These are phyloP conservation scores for Coemansia sp. DNA, from an alignment of 192 early-diverging fungal species.

Conservation along the genomic window DNA sequence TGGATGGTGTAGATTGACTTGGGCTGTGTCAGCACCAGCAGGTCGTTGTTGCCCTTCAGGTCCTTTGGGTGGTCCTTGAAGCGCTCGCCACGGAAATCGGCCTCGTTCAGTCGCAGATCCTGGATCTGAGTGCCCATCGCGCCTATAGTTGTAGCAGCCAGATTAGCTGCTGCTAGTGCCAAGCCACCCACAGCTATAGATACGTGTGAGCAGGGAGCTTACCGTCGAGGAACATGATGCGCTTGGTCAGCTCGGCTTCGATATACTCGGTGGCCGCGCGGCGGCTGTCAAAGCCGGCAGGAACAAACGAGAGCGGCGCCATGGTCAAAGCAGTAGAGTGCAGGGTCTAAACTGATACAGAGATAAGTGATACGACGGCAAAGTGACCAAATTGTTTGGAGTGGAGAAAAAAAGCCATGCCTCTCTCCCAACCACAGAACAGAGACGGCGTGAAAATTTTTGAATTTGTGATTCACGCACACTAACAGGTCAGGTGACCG, in stretches of 20 bases:
- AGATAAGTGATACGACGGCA: background rate
- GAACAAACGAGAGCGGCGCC: slow-evolving; percentile 29
- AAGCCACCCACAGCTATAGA: background rate
- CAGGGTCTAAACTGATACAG: background rate
- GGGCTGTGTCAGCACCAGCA: slow-evolving; percentile 87
- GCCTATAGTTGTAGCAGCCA: too few relatives aligned
- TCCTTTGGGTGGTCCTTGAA: slow-evolving; percentile 83
- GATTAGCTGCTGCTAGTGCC: too few relatives aligned
- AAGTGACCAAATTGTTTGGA: background rate
- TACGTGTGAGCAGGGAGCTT: slow-evolving; percentile 11
- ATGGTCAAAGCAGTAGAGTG: slow-evolving; percentile 5
- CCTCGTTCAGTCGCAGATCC: slow-evolving; percentile 71
- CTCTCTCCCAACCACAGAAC: too few relatives aligned
- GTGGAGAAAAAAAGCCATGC: background rate
- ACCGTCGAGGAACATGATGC: slow-evolving; percentile 96
- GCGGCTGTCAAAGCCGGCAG: slow-evolving; percentile 42
- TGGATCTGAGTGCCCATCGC: slow-evolving; percentile 97
- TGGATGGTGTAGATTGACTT: slow-evolving; percentile 88
- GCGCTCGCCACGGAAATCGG: slow-evolving; percentile 78
- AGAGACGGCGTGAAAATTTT: too few relatives aligned
- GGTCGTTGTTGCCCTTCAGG: slow-evolving; percentile 93
- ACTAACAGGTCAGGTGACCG: too few relatives aligned
- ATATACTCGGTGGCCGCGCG: slow-evolving; percentile 61
- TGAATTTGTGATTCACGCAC: too few relatives aligned
- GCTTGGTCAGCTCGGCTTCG: slow-evolving; percentile 65